These are phyloP conservation scores for Phytophthora pini DNA, from an alignment of 352 stramenopile species.

Conservation along the genomic window DNA sequence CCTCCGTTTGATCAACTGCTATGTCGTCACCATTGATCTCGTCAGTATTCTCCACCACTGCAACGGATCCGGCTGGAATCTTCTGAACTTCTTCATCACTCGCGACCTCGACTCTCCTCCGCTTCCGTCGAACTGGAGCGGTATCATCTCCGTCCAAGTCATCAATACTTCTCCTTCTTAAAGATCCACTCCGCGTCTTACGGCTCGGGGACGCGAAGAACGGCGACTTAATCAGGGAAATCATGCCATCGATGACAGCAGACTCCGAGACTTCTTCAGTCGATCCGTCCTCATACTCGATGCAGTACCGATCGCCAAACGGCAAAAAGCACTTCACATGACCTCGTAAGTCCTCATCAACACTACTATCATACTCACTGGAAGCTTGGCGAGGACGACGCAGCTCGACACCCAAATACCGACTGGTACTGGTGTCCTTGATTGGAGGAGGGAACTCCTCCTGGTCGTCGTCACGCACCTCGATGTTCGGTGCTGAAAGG, in stretches of 20 bases:
- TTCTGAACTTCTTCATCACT: conserved; percentile 4
- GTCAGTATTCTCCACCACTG: conserved; percentile 21
- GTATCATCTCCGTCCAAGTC: conserved; percentile 11
- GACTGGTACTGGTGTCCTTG: conserved; percentile 51
- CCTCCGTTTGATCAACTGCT: conserved; percentile 17
- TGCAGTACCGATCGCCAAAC: conserved; percentile 63
- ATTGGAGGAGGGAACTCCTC: conserved; percentile 58
- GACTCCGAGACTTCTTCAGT: conserved; percentile 56
- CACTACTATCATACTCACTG: conserved; percentile 2
- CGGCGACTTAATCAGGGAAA: conserved; percentile 47
- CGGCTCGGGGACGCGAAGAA: conserved; percentile 33
- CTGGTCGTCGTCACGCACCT: conserved; percentile 54
- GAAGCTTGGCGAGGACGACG: conserved; percentile 15
- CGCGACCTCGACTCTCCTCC: conserved; percentile 22
- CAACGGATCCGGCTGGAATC: conserved; percentile 22
- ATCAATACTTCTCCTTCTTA: conserved; percentile 22
- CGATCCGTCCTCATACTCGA: conserved; percentile 59
- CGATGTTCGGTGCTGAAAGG: conserved; percentile 57
- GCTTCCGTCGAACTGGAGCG: conserved; percentile 26
- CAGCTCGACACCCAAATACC: conserved; percentile 61
- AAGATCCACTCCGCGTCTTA: conserved; percentile 5
- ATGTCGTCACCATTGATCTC: conserved; percentile 22
- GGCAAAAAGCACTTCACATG: conserved; percentile 63
- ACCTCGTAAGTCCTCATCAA: conserved; percentile 37
- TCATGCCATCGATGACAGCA: conserved; percentile 68